Conservation (phyloP, 306 rosid genomes). For the Quercus wislizeni region DNA sequence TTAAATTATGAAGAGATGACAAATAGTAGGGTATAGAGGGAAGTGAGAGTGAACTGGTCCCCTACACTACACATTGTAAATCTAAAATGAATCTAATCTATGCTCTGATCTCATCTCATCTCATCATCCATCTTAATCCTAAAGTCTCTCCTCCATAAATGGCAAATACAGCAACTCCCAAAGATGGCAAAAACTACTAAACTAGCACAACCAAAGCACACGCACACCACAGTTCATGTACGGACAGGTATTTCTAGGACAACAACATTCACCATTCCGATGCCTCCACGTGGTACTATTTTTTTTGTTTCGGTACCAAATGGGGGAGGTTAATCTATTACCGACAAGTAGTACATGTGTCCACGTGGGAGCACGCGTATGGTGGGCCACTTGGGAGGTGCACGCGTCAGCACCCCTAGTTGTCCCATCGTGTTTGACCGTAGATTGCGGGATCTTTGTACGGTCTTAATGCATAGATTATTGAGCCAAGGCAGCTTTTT, state of each 20-base stretch:
- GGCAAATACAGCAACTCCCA: constrained; percentile 27
- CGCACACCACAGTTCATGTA: constrained; percentile 3
- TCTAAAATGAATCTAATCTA: not conserved
- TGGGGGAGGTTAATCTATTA: not conserved
- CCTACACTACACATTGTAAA: too few relatives aligned
- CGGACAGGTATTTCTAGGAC: not conserved
- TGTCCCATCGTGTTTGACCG: constrained; percentile 30
- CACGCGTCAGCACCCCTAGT: constrained; percentile 52
- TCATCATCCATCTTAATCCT: too few relatives aligned
- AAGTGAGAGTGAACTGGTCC: too few relatives aligned
- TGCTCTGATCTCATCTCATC: not conserved
- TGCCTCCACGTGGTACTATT: not conserved
- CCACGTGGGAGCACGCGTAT: constrained; percentile 46
- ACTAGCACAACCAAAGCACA: not conserved
- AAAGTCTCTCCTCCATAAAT: constrained; percentile 6
- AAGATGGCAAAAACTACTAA: constrained; percentile 21
- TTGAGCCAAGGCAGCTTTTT: constrained; percentile 12
- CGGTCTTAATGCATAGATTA: constrained; percentile 22
- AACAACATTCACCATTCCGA: not conserved
- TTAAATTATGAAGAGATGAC: too few relatives aligned
- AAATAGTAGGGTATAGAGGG: too few relatives aligned
- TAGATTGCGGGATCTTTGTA: constrained; percentile 61
- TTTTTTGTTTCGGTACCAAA: not conserved
- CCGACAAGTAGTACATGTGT: constrained; percentile 49
- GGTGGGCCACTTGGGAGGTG: constrained; percentile 18